Conservation (phyloP, 2,329 filamentous ascomycete genomes). For the Myriosclerotinia curreyana region DNA sequence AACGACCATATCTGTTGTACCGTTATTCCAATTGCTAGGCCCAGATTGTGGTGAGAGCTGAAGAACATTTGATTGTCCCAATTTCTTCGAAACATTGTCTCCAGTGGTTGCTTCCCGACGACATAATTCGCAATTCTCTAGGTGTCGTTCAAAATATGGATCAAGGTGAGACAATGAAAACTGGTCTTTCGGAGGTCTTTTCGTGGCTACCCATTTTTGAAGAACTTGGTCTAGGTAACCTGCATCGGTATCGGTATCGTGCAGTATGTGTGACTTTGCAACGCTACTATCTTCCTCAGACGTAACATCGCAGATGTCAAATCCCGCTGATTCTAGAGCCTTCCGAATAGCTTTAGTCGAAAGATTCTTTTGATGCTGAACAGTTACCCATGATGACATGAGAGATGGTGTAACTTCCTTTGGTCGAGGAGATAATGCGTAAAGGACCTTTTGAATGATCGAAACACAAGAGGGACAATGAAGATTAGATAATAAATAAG, state of each 20-base stretch:
- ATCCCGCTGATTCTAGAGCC: slow-evolving; percentile 55
- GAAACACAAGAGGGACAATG: slow-evolving; percentile 74
- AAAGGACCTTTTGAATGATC: slow-evolving; percentile 59
- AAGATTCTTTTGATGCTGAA: slow-evolving; percentile 51
- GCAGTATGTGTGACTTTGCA: slow-evolving; percentile 21
- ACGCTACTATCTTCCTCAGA: slow-evolving; percentile 20
- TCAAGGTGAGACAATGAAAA: slow-evolving; percentile 27
- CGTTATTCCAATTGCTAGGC: slow-evolving; percentile 4
- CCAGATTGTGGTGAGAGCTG: neutral
- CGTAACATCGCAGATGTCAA: slow-evolving; percentile 50
- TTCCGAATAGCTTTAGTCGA: slow-evolving; percentile 45
- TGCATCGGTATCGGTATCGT: slow-evolving; percentile 28
- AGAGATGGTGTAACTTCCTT: slow-evolving; percentile 65
- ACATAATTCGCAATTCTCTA: slow-evolving; percentile 52
- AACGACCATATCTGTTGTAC: slow-evolving; percentile 34
- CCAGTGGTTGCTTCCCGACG: slow-evolving; percentile 40
- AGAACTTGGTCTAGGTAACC: slow-evolving; percentile 36
- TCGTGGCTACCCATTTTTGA: slow-evolving; percentile 26
- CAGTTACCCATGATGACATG: slow-evolving; percentile 65
- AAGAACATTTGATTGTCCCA: slow-evolving; percentile 5
- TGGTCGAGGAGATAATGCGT: slow-evolving; percentile 47
- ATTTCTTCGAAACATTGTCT: slow-evolving; percentile 24
- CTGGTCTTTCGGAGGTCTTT: slow-evolving; percentile 26
- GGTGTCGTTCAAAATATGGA: slow-evolving; percentile 37
- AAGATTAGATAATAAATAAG: slow-evolving; percentile 67